phyloP scores from a whole-genome alignment of 331 rosid genomes.

The Pyracantha coccinea region DNA sequence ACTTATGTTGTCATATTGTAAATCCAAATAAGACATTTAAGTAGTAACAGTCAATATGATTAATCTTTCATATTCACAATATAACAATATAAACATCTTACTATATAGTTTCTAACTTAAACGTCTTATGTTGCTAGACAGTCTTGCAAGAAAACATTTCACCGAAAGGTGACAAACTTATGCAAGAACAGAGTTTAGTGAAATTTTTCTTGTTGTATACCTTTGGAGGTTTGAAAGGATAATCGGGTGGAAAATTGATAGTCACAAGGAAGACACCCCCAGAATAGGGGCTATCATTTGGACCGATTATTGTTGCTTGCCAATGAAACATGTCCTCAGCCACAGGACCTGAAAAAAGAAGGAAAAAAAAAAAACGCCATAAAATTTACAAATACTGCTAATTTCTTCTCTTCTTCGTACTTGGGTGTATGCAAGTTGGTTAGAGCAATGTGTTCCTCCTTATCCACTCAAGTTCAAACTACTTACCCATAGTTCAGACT shows the following conservation, averaged over 20 bases:
- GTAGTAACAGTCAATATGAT: not conserved
- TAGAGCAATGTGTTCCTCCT: not conserved
- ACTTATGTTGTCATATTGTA: not conserved
- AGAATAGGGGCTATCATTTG: constrained; percentile 84
- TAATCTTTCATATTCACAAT: not conserved
- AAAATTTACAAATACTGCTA: not conserved
- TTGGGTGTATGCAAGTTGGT: not conserved
- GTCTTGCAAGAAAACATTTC: not conserved
- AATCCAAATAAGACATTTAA: not conserved
- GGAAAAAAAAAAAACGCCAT: not conserved
- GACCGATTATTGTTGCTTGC: constrained; percentile 96
- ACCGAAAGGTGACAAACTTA: not conserved
- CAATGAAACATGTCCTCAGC: constrained; percentile 85
- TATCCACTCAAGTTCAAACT: not conserved
- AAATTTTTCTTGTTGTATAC: constrained; percentile 18
- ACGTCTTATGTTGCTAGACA: not conserved
- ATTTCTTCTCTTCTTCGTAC: not conserved
- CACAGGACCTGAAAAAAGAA: constrained; percentile 53
- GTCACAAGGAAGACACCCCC: constrained; percentile 87
- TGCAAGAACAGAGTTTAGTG: not conserved
- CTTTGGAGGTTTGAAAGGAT: constrained; percentile 97
- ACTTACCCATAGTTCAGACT: not conserved
- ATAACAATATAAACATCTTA: not conserved
- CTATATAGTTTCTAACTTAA: not conserved
- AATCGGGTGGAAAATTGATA: constrained; percentile 88